Conservation (phyloP, 768 basidiomycete species). For the Boletellus sp. region DNA sequence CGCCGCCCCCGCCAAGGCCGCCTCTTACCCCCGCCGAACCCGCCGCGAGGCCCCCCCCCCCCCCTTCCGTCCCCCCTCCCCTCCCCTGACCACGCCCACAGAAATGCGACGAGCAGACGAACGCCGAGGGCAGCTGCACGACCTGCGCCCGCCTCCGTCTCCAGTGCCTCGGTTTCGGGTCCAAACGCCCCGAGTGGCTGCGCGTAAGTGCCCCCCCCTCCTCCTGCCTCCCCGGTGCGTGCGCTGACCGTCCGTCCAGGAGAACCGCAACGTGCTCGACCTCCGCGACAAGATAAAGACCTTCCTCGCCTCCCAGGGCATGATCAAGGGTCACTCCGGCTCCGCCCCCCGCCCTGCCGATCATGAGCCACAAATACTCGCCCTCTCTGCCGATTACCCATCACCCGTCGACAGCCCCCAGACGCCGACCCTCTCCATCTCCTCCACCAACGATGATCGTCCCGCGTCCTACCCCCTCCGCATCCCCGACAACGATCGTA, state of each 20-base stretch:
- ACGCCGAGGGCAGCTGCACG: slow-evolving; percentile 58
- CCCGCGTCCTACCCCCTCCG: slow-evolving; percentile 34
- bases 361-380: slow-evolving; percentile 52
- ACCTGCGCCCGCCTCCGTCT: slow-evolving; percentile 77
- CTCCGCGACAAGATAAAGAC: slow-evolving; percentile 76
- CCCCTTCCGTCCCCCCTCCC: background rate
- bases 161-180: slow-evolving; percentile 84
- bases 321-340: slow-evolving; percentile 87
- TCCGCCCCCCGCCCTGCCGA: slow-evolving; percentile 57
- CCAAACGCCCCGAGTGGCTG: slow-evolving; percentile 83
- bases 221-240: background rate
- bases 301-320: slow-evolving; percentile 76
- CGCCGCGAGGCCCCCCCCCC: slow-evolving; percentile 64
- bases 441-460: slow-evolving; percentile 39
- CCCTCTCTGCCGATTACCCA: slow-evolving; percentile 41
- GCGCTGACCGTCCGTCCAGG: slow-evolving; percentile 42
- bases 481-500: slow-evolving; percentile 28
- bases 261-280: slow-evolving; percentile 62
- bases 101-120: slow-evolving; percentile 83
- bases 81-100: slow-evolving; percentile 30
- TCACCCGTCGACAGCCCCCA: slow-evolving; percentile 41
- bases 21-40: slow-evolving; percentile 86
- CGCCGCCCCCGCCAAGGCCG: slow-evolving; percentile 80
- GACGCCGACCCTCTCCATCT: slow-evolving; percentile 46
- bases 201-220: slow-evolving; percentile 47